These are phyloP conservation scores for Plasmopara muralis DNA, from an alignment of 352 stramenopile species.

Conservation along the genomic window DNA sequence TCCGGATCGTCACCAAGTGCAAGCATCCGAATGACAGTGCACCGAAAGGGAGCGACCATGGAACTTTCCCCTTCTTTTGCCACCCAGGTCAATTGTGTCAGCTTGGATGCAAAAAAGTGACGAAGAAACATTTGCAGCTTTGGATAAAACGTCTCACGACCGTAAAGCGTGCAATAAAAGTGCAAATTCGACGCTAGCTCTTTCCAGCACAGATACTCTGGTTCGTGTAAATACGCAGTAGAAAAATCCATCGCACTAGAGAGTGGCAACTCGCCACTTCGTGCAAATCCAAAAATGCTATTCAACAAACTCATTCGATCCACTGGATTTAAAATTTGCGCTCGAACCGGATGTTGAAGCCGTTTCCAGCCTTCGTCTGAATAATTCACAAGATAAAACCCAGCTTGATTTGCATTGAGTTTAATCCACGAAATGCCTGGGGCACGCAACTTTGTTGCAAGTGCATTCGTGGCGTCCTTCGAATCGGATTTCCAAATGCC, in stretches of 20 bases:
- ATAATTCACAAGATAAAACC: constrained; percentile 94
- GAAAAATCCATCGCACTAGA: constrained; percentile 61
- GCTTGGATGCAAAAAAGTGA: constrained; percentile 45
- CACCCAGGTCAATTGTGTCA: constrained; percentile 50
- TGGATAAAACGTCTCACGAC: constrained; percentile 50
- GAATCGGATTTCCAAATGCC: constrained; percentile 49
- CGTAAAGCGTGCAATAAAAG: constrained; percentile 59
- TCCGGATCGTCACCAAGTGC: constrained; percentile 42
- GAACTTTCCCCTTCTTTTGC: constrained; percentile 32
- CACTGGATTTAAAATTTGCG: constrained; percentile 52
- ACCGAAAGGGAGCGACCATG: constrained; percentile 53
- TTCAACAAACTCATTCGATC: constrained; percentile 92
- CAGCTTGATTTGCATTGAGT: constrained; percentile 93
- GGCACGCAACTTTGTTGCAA: constrained; percentile 44
- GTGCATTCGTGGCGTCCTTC: constrained; percentile 25
- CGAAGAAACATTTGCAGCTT: constrained; percentile 61
- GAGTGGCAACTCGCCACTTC: constrained; percentile 45
- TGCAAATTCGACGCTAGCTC: constrained; percentile 59
- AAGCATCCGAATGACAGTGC: constrained; percentile 69
- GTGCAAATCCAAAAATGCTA: constrained; percentile 90
- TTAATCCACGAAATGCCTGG: constrained; percentile 85
- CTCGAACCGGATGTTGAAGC: constrained; percentile 59
- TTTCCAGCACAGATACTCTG: constrained; percentile 73
- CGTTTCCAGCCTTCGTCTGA: constrained; percentile 74
- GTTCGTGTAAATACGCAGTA: constrained; percentile 49